Evolutionary conservation across 1,284 basidiomycete species (phyloP), one percentile per base, ranked within the genome.

Genomic region (Anthracocystis panici-leucophaei): DNA sequence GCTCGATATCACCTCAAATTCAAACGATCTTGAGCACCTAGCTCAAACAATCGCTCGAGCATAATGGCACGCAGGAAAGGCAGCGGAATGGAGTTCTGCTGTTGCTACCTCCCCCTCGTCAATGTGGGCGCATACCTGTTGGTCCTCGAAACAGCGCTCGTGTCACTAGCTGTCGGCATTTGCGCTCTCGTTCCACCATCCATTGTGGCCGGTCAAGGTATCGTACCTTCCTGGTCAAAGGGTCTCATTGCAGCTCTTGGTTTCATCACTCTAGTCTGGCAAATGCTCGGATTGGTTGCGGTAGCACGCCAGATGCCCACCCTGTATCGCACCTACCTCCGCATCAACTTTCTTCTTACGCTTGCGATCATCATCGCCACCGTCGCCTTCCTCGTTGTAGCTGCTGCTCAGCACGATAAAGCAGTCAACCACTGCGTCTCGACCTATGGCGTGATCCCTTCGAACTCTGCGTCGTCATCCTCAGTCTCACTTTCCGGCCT

Each of bases 111-210:
- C 3, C 83, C 83, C 10, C 77, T 85, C 21, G 79, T 85, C 57
- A 85, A 85, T 25, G 53, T 77, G 7, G 83, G 83, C 5, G 82
- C 83, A 4, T 85, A 85, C 57, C 50, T 80, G 29, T 56, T 83
- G 23, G 72, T 81, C 4, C 56, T 81, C 23, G 80, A 85, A 54
- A 75, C 67, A 5, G 80, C 80, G 1, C 55, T 82, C 16, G 80
- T 84, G 18, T 62, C 78, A 23, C 73, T 84, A 14, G 76, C 71
- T 31, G 57, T 82, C 21, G 76, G 68, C 40, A 63, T 84, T 40
- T 73, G 83, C 20, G 80, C 82, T 0, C 65, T 83, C 0, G 82
- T 57, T 16, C 78, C 83, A 40, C 81, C 80, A 12, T 18, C 61
- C 29, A 84, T 85, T 41, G 82, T 84, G 11, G 83, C 82, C 3